A percentile compares a stretch with the other conserved stretches of the same genome.
Evolutionary conservation across 2,329 filamentous ascomycete species (phyloP).

Genomic region (Chaetomiaceae sp.): DNA sequence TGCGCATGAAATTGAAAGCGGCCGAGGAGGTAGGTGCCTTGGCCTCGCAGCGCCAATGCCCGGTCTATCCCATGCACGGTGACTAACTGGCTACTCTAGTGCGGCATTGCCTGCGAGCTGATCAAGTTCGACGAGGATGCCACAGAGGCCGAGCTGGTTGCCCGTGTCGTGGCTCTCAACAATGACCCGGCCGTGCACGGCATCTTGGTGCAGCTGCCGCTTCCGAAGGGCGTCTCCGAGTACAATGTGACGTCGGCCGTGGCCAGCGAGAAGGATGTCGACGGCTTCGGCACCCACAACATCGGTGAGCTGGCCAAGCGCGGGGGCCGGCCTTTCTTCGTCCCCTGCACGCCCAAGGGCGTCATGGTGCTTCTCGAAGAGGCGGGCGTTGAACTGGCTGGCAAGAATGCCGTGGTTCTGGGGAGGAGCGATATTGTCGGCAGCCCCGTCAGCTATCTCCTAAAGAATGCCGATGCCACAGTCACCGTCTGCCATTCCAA

Average conservation of each 20-base stretch:
- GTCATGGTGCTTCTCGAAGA: slow-evolving; percentile 90
- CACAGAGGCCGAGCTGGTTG: slow-evolving; percentile 78
- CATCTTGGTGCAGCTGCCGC: slow-evolving; percentile 87
- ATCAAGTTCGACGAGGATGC: slow-evolving; percentile 78
- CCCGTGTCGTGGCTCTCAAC: slow-evolving; percentile 77
- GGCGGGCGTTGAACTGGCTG: slow-evolving; percentile 74
- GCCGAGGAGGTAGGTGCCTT: slow-evolving; percentile 85
- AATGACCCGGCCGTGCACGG: slow-evolving; percentile 82
- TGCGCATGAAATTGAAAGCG: slow-evolving; percentile 99
- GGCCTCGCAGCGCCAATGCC: slow-evolving; percentile 23
- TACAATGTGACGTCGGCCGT: slow-evolving; percentile 87
- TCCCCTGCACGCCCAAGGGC: slow-evolving; percentile 94
- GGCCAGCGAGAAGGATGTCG: slow-evolving; percentile 91
- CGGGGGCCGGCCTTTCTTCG: slow-evolving; percentile 82
- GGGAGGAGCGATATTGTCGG: slow-evolving; percentile 97
- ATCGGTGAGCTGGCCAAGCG: slow-evolving; percentile 97
- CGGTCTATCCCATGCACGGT: not conserved
- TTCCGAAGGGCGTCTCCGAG: slow-evolving; percentile 87
- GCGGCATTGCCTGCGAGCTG: slow-evolving; percentile 83
- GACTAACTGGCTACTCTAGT: slow-evolving; percentile 45
- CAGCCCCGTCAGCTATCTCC: slow-evolving; percentile 89
- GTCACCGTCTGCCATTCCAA: slow-evolving; percentile 95
- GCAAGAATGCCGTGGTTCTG: slow-evolving; percentile 91
- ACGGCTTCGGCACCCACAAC: slow-evolving; percentile 90
- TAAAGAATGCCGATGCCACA: slow-evolving; percentile 93